These are phyloP conservation scores for California macrophylla DNA, from an alignment of 441 rosid species.

Conservation along the genomic window DNA sequence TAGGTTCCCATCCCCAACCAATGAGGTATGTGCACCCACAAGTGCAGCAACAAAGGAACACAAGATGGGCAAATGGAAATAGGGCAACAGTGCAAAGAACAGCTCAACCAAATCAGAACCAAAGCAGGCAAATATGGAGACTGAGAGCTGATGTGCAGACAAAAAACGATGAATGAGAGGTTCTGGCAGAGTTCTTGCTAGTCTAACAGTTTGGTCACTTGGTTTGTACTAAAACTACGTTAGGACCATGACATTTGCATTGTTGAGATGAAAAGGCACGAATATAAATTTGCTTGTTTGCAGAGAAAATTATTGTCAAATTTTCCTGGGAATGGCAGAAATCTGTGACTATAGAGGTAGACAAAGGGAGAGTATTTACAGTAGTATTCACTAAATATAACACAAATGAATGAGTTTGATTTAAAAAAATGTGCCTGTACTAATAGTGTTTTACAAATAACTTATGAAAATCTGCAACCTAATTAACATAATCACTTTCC, in stretches of 20 bases:
- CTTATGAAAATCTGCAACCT: not conserved
- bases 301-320: not conserved
- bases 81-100: slow-evolving; percentile 18
- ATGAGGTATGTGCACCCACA: slow-evolving; percentile 19
- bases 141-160: slow-evolving; percentile 22
- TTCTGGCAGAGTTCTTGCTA: not conserved
- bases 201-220: not conserved
- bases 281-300: too few species aligned
- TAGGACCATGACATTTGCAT: not conserved
- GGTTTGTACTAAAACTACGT: not conserved
- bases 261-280: not conserved
- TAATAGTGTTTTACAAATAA: not conserved
- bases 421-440: slow-evolving; percentile 1
- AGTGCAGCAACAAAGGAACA: slow-evolving; percentile 3
- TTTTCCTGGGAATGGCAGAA: not conserved
- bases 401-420: not conserved
- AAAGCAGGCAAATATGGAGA: slow-evolving; percentile 44
- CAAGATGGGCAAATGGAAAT: slow-evolving; percentile 16
- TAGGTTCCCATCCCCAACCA: slow-evolving; percentile 3
- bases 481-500: not conserved
- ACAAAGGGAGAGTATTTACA: not conserved
- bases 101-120: slow-evolving; percentile 18
- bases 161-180: not conserved
- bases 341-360: not conserved
- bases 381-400: not conserved